phyloP scores from a whole-genome alignment of 768 basidiomycete species.

The Filobasidium floriforme region DNA sequence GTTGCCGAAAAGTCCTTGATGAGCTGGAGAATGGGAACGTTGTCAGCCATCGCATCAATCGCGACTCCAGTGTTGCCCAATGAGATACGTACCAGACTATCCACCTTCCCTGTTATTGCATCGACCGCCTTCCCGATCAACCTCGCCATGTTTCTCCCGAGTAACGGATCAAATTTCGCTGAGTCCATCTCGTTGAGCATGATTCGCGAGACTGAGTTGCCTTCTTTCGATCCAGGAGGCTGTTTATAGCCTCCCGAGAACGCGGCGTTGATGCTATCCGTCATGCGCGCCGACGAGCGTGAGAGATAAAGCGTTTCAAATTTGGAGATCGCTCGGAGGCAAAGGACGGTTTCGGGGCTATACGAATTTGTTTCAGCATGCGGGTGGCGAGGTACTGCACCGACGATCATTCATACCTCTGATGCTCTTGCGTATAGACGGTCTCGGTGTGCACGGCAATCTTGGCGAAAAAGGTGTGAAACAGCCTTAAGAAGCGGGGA shows the following conservation, averaged over 20 bases:
- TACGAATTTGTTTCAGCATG: slow-evolving; percentile 5
- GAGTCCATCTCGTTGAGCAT: slow-evolving; percentile 87
- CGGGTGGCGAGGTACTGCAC: background rate
- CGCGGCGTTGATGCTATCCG: slow-evolving; percentile 69
- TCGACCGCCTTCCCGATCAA: slow-evolving; percentile 64
- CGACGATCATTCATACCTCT: slow-evolving; percentile 56
- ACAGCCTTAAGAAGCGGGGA: slow-evolving; percentile 75
- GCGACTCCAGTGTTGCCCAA: background rate
- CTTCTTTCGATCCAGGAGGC: slow-evolving; percentile 69
- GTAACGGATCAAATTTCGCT: slow-evolving; percentile 81
- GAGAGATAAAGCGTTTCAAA: slow-evolving; percentile 86
- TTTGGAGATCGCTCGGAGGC: slow-evolving; percentile 70
- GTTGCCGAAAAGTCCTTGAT: slow-evolving; percentile 70
- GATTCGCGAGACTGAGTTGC: slow-evolving; percentile 63
- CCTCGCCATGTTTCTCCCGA: slow-evolving; percentile 71
- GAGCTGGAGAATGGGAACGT: slow-evolving; percentile 48
- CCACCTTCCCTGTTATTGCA: slow-evolving; percentile 57
- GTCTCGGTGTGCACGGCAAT: slow-evolving; percentile 95
- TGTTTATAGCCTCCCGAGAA: slow-evolving; percentile 63
- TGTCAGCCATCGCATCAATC: background rate
- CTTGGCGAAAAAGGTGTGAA: slow-evolving; percentile 95
- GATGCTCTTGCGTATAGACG: slow-evolving; percentile 69
- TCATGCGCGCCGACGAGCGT: slow-evolving; percentile 71
- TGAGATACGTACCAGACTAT: slow-evolving; percentile 57
- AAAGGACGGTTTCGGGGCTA: slow-evolving; percentile 84